Conservation (phyloP, 495 filamentous ascomycete genomes). For the Durotheca rogersii region DNA sequence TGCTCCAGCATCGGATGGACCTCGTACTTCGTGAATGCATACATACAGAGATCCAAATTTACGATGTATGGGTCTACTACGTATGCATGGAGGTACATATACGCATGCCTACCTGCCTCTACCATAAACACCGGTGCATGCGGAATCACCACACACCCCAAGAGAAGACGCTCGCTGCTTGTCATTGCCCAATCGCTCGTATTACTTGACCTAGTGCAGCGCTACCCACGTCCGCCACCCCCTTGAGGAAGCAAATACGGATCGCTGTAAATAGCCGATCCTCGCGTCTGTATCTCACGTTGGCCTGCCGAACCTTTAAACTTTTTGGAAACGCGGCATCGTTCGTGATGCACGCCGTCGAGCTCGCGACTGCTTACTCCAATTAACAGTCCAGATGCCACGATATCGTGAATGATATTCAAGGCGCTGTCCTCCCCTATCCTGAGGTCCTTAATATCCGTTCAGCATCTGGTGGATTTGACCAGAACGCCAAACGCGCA, state of each 20-base stretch:
- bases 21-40: conserved; percentile 30
- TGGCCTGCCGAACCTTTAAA: conserved; percentile 21
- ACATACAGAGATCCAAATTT: too few relatives aligned
- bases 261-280: conserved; percentile 28
- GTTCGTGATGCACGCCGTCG: not conserved
- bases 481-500: not conserved
- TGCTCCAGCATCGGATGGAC: conserved; percentile 13
- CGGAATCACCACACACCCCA: too few relatives aligned
- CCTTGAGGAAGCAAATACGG: conserved; percentile 25
- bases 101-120: too few relatives aligned
- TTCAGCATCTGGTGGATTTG: not conserved
- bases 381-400: not conserved
- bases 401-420: too few relatives aligned
- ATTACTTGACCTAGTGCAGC: conserved; percentile 29
- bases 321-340: conserved; percentile 7
- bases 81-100: too few relatives aligned
- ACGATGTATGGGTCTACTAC: conserved; percentile 16
- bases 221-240: conserved; percentile 16
- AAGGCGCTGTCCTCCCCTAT: too few relatives aligned
- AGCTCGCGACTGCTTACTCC: too few relatives aligned
- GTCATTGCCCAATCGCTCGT: conserved; percentile 35
- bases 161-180: too few relatives aligned
- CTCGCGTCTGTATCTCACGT: conserved; percentile 25
- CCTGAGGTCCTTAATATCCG: conserved; percentile 5
- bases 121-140: too few relatives aligned